Evolutionary conservation across 1,139 yeast species (phyloP).

Genomic region (Yamadazyma taylorii): DNA sequence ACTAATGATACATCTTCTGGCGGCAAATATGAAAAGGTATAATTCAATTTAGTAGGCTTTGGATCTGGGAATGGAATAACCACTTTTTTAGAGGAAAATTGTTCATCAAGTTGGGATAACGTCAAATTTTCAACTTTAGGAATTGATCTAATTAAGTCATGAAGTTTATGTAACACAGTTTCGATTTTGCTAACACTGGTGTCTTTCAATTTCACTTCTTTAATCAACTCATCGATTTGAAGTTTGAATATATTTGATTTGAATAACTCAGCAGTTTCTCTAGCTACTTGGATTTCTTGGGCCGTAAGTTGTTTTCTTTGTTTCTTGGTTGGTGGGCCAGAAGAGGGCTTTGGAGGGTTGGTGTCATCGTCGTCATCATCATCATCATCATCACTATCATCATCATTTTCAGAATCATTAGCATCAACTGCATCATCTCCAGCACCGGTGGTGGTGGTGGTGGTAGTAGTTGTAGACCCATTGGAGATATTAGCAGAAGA

Average conservation of each 20-base stretch:
- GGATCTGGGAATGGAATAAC: constrained; percentile 90
- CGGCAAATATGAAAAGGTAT: constrained; percentile 65
- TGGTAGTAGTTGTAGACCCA: neutral
- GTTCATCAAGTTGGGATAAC: constrained; percentile 51
- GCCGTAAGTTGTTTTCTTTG: constrained; percentile 55
- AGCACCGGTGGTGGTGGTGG: neutral
- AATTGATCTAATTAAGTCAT: constrained; percentile 64
- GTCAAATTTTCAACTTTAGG: constrained; percentile 55
- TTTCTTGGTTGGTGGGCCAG: constrained; percentile 27
- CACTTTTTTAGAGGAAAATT: constrained; percentile 49
- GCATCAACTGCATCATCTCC: neutral
- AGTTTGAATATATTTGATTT: constrained; percentile 92
- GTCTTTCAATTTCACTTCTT: constrained; percentile 75
- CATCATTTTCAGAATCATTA: constrained; percentile 8
- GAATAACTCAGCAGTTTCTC: constrained; percentile 92
- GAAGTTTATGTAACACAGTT: constrained; percentile 72
- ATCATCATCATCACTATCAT: constrained; percentile 16
- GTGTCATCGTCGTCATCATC: constrained; percentile 15
- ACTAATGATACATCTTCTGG: constrained; percentile 79
- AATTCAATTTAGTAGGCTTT: constrained; percentile 68
- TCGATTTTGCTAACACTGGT: constrained; percentile 66
- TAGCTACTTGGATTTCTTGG: constrained; percentile 85
- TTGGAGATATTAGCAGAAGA: neutral
- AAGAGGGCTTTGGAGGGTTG: constrained; percentile 7
- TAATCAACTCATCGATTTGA: constrained; percentile 86